Conservation (phyloP, 805 yeast species). For the Starmerella floris region DNA sequence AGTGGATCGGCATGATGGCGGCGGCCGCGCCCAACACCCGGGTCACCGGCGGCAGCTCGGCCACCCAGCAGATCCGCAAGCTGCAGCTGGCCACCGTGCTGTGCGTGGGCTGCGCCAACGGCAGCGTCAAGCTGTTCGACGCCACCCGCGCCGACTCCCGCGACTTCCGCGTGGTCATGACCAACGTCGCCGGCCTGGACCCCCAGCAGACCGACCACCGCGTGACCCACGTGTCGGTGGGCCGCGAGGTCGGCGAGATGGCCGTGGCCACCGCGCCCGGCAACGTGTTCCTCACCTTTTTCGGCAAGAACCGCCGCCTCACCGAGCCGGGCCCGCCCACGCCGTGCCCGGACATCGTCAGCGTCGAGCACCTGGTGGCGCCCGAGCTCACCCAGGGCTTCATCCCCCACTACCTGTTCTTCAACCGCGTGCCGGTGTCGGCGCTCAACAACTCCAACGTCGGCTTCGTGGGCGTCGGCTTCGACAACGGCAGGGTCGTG, state of each 20-base stretch:
- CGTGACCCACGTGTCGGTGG: slow-evolving; percentile 53
- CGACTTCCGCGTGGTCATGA: slow-evolving; percentile 45
- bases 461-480: slow-evolving; percentile 76
- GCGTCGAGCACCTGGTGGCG: slow-evolving; percentile 44
- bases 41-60: slow-evolving; percentile 71
- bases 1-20: slow-evolving; percentile 70
- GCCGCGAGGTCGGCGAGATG: slow-evolving; percentile 64
- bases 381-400: slow-evolving; percentile 43
- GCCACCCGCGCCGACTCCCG: slow-evolving; percentile 62
- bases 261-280: slow-evolving; percentile 57
- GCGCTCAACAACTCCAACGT: slow-evolving; percentile 55
- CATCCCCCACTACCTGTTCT: slow-evolving; percentile 40
- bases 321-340: slow-evolving; percentile 13
- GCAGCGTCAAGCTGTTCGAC: slow-evolving; percentile 69
- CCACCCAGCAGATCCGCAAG: slow-evolving; percentile 35
- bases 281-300: slow-evolving; percentile 62
- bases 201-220: slow-evolving; percentile 31
- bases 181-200: slow-evolving; percentile 36
- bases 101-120: slow-evolving; percentile 60
- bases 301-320: slow-evolving; percentile 38
- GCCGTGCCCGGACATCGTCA: slow-evolving; percentile 23
- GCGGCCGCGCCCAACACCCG: slow-evolving; percentile 36
- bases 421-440: slow-evolving; percentile 39
- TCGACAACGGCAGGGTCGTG: slow-evolving; percentile 51
- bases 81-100: slow-evolving; percentile 42